Conservation (phyloP, 1,284 basidiomycete genomes). For the Vanrija pseudolonga region DNA sequence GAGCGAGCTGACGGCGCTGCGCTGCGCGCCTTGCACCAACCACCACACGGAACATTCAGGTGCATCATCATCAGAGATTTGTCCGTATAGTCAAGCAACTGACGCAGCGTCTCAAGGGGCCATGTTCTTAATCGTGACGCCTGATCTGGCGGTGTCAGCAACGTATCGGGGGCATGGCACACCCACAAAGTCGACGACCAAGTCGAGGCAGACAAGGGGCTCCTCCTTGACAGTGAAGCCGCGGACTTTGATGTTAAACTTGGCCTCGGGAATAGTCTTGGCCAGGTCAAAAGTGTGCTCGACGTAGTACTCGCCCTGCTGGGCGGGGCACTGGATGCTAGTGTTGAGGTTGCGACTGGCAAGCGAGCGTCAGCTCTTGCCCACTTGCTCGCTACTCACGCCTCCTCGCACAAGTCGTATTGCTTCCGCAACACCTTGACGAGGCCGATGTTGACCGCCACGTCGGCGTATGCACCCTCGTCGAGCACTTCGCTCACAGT, state of each 20-base stretch:
- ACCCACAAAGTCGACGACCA: conserved; percentile 61
- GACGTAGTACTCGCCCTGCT: conserved; percentile 65
- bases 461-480: conserved; percentile 87
- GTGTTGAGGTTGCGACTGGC: conserved; percentile 32
- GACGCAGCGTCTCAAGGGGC: no score
- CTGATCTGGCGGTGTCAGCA: conserved; percentile 1
- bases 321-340: conserved; percentile 52
- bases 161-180: no score
- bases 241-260: conserved; percentile 69
- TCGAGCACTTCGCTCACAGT: conserved; percentile 60
- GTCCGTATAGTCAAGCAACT: no score
- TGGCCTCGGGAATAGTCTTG: conserved; percentile 84
- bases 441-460: conserved; percentile 79
- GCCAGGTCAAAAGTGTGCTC: conserved; percentile 77
- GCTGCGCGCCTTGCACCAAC: no score
- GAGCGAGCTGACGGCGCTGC: no score
- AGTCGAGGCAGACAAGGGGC: conserved; percentile 72
- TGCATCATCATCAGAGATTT: no score
- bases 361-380: neutral
- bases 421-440: conserved; percentile 75
- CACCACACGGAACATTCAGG: no score
- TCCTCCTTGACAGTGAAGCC: conserved; percentile 76
- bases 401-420: conserved; percentile 90
- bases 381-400: no score
- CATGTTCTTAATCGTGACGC: no score